Evolutionary conservation across 805 yeast species (phyloP).

Genomic region (Jamesozyma jinghongensis): DNA sequence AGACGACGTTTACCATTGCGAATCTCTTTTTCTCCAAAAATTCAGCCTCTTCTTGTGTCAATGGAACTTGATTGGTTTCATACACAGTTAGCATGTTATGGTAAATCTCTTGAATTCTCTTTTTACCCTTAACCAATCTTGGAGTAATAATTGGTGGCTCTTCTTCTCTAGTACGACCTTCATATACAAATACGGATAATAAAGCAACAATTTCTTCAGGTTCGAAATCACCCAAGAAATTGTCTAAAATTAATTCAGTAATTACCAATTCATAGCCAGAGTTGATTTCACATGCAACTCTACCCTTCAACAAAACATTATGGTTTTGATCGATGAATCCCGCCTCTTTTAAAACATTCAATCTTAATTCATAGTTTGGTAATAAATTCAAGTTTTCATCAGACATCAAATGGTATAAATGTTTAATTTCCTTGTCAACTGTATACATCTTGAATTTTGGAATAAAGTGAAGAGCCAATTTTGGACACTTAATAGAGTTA

Average conservation of each 20-base stretch:
- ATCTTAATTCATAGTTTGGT: conserved; percentile 89
- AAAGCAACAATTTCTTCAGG: conserved; percentile 97
- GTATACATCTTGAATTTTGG: conserved; percentile 39
- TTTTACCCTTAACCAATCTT: conserved; percentile 62
- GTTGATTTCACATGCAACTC: conserved; percentile 88
- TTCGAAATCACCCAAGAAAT: conserved; percentile 85
- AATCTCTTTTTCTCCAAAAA: conserved; percentile 79
- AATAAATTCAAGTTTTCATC: conserved; percentile 83
- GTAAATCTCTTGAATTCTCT: conserved; percentile 62
- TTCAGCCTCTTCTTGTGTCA: conserved; percentile 77
- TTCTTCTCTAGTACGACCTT: conserved; percentile 56
- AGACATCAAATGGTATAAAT: conserved; percentile 54
- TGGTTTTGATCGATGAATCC: conserved; percentile 68
- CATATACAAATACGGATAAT: conserved; percentile 85
- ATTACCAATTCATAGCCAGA: conserved; percentile 85
- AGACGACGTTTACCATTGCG: conserved; percentile 85
- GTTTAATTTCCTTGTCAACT: conserved; percentile 43
- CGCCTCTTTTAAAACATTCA: conserved; percentile 67
- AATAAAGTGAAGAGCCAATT: conserved; percentile 38
- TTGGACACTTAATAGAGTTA: conserved; percentile 31
- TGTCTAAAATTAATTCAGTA: conserved; percentile 84
- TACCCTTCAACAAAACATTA: conserved; percentile 70
- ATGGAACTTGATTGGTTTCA: conserved; percentile 56
- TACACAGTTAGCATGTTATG: conserved; percentile 52
- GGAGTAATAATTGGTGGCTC: conserved; percentile 65